Conservation (phyloP, 805 yeast genomes). For the Zygosaccharomyces gambellarensis region DNA sequence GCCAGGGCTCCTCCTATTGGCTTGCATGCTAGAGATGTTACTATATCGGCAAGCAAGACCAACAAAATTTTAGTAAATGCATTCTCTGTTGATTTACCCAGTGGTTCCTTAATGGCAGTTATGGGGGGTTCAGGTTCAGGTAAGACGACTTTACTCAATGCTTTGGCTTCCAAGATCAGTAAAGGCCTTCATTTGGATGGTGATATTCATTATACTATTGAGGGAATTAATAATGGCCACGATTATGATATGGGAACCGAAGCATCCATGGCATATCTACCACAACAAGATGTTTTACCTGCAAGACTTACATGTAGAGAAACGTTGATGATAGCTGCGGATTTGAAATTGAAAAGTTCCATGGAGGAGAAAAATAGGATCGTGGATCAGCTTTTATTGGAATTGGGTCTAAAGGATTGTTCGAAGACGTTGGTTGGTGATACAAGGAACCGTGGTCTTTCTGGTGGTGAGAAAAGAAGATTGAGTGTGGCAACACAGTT, state of each 20-base stretch:
- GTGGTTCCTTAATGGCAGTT: slow-evolving; percentile 67
- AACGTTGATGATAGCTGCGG: slow-evolving; percentile 65
- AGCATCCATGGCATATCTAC: slow-evolving; percentile 49
- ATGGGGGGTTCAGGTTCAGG: slow-evolving; percentile 89
- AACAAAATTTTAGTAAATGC: slow-evolving; percentile 42
- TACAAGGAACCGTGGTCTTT: slow-evolving; percentile 52
- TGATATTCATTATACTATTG: slow-evolving; percentile 32
- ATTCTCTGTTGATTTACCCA: slow-evolving; percentile 54
- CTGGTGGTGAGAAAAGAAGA: slow-evolving; percentile 83
- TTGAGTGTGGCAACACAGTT: slow-evolving; percentile 74
- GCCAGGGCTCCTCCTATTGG: slow-evolving; percentile 20
- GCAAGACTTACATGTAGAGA: slow-evolving; percentile 72
- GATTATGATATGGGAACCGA: slow-evolving; percentile 1
- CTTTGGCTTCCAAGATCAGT: slow-evolving; percentile 49
- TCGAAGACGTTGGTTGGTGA: slow-evolving; percentile 57
- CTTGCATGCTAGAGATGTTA: slow-evolving; percentile 25
- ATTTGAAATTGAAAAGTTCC: slow-evolving; percentile 52
- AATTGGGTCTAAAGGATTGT: slow-evolving; percentile 63
- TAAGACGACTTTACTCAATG: slow-evolving; percentile 73
- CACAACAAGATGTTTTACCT: slow-evolving; percentile 68
- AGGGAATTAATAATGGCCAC: slow-evolving; percentile 2
- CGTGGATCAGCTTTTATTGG: slow-evolving; percentile 56
- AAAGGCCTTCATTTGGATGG: slow-evolving; percentile 43
- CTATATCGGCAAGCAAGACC: slow-evolving; percentile 25
- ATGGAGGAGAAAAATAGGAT: slow-evolving; percentile 42